Conservation (phyloP, 495 filamentous ascomycete species). For the Neurospora pannonica region DNA sequence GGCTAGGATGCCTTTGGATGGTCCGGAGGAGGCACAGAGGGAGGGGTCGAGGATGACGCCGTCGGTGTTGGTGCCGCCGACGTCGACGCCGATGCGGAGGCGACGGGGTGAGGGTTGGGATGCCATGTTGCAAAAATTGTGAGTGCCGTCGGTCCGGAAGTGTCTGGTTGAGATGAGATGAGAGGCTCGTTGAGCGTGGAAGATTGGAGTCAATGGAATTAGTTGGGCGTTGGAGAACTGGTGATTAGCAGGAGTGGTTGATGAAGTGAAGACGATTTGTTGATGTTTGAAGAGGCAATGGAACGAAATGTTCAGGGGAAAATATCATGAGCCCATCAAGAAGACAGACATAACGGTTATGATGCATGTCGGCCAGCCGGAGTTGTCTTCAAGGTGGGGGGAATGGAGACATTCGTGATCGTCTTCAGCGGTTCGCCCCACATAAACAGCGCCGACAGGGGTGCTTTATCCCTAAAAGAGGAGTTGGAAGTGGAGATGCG, state of each 20-base stretch:
- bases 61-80: constrained; percentile 54
- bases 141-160: too few species aligned
- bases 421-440: background rate
- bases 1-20: constrained; percentile 37
- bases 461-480: background rate
- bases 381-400: background rate
- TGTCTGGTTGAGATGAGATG: background rate
- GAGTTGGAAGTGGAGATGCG: background rate
- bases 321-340: background rate
- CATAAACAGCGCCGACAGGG: background rate
- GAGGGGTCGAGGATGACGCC: constrained; percentile 46
- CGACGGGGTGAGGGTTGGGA: background rate
- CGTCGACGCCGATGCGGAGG: constrained; percentile 36
- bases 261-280: background rate
- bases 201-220: background rate
- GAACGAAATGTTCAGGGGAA: background rate
- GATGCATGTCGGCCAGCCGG: background rate
- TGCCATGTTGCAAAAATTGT: background rate
- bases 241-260: background rate
- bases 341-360: background rate
- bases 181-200: background rate
- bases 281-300: background rate
- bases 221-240: background rate
- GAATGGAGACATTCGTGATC: background rate
- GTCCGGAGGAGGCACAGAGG: constrained; percentile 10